These are phyloP conservation scores for Blastomyces percursus DNA, from an alignment of 2,329 filamentous ascomycete species.

Conservation along the genomic window DNA sequence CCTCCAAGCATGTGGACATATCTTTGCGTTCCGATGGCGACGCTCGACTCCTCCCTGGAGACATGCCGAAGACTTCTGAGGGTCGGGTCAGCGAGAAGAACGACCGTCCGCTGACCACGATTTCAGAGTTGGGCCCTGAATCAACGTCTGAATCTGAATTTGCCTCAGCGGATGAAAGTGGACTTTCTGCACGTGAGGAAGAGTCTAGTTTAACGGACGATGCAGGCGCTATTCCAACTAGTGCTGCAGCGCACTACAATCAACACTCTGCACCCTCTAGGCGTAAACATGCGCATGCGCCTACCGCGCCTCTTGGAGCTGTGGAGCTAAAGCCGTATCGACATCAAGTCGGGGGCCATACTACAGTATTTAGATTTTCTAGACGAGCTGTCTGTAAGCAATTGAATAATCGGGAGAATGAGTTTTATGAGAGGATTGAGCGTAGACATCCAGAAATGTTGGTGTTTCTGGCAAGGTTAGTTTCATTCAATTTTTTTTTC, in stretches of 20 bases:
- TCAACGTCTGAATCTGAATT: slow-evolving; percentile 38
- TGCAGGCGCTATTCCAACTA: slow-evolving; percentile 38
- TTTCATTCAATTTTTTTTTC: slow-evolving; percentile 29
- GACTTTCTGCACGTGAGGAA: slow-evolving; percentile 36
- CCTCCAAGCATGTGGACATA: slow-evolving; percentile 48
- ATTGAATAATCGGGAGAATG: slow-evolving; percentile 94
- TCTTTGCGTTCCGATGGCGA: slow-evolving; percentile 50
- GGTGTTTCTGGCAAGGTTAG: slow-evolving; percentile 72
- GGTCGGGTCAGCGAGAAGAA: slow-evolving; percentile 23
- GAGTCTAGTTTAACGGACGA: slow-evolving; percentile 47
- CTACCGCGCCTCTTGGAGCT: slow-evolving; percentile 59
- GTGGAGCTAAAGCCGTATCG: slow-evolving; percentile 95
- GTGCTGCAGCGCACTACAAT: slow-evolving; percentile 31
- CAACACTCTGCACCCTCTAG: slow-evolving; percentile 23
- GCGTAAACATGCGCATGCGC: slow-evolving; percentile 18
- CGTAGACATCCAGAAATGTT: slow-evolving; percentile 79
- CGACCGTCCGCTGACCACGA: slow-evolving; percentile 27
- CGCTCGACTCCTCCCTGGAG: slow-evolving; percentile 50
- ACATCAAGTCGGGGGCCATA: slow-evolving; percentile 95
- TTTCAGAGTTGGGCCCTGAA: slow-evolving; percentile 29
- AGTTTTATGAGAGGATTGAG: slow-evolving; percentile 97
- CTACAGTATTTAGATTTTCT: slow-evolving; percentile 91
- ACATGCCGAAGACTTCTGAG: slow-evolving; percentile 36
- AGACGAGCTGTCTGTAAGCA: slow-evolving; percentile 94
- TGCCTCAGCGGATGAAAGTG: slow-evolving; percentile 34